Evolutionary conservation across 768 basidiomycete genomes (phyloP).

Genomic region (Leccinum subtestaceum): DNA sequence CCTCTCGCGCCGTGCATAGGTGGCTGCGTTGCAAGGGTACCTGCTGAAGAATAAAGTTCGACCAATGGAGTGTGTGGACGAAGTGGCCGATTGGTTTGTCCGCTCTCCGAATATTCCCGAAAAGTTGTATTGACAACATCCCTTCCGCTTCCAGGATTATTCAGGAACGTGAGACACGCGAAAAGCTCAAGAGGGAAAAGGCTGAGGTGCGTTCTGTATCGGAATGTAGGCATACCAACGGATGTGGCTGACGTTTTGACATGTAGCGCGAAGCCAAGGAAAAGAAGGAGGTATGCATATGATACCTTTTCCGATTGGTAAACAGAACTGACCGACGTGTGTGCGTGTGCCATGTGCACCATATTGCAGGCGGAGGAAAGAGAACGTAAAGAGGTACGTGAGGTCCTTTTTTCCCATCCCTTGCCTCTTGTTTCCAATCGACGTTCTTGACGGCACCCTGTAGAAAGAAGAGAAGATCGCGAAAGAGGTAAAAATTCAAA

Average conservation of each 20-base stretch:
- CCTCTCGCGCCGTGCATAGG: constrained; percentile 38
- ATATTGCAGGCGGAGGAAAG: constrained; percentile 52
- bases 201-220: constrained; percentile 43
- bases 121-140: not conserved
- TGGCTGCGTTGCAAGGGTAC: constrained; percentile 83
- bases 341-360: not conserved
- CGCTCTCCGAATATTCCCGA: constrained; percentile 6
- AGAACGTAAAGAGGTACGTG: constrained; percentile 55
- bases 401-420: constrained; percentile 1
- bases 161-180: constrained; percentile 79
- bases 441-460: constrained; percentile 7
- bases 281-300: constrained; percentile 55
- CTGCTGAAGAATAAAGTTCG: constrained; percentile 87
- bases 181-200: constrained; percentile 81
- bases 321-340: constrained; percentile 3
- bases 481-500: constrained; percentile 47
- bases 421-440: not conserved
- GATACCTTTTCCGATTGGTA: not conserved
- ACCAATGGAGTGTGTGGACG: constrained; percentile 81
- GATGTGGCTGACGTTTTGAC: constrained; percentile 8
- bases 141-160: constrained; percentile 42
- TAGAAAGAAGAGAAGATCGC: constrained; percentile 52
- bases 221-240: not conserved
- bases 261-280: constrained; percentile 75
- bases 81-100: constrained; percentile 67